phyloP scores from a whole-genome alignment of 805 yeast genomes.

The Hanseniaspora vineae region DNA sequence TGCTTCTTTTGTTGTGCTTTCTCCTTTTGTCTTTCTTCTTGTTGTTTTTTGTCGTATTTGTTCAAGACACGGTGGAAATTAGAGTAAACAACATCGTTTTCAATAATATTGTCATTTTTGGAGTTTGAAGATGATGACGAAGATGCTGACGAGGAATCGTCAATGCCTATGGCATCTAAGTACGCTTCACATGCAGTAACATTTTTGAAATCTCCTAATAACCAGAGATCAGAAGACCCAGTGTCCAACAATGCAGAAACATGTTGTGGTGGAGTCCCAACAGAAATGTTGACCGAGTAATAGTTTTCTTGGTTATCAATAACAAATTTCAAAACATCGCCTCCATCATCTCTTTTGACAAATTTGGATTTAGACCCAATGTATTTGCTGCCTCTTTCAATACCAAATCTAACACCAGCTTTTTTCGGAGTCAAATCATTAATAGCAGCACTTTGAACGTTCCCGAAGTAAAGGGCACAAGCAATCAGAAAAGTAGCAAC shows the following conservation, averaged over 20 bases:
- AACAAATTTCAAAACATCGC: neutral
- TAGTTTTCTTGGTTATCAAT: slow-evolving; percentile 27
- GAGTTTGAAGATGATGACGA: neutral
- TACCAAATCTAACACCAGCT: neutral
- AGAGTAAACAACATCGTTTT: neutral
- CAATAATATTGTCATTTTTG: neutral
- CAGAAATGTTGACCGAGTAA: slow-evolving; percentile 26
- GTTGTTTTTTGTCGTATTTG: too few relatives aligned
- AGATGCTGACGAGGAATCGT: neutral
- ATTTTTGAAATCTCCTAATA: slow-evolving; percentile 24
- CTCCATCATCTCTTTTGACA: neutral
- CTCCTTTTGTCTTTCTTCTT: too few relatives aligned
- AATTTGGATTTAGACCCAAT: neutral
- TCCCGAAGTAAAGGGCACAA: too few relatives aligned
- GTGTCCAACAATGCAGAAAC: slow-evolving; percentile 46
- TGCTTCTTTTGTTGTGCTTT: neutral
- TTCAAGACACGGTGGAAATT: too few relatives aligned
- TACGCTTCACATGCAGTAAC: slow-evolving; percentile 6
- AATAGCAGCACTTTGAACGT: neutral
- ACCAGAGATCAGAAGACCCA: slow-evolving; percentile 61
- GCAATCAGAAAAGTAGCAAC: too few relatives aligned
- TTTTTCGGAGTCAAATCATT: neutral
- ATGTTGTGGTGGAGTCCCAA: slow-evolving; percentile 41
- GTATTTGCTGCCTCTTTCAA: neutral
- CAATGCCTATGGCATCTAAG: neutral